Conservation (phyloP, 2,329 filamentous ascomycete species). For the Aspergillus novofumigatus region DNA sequence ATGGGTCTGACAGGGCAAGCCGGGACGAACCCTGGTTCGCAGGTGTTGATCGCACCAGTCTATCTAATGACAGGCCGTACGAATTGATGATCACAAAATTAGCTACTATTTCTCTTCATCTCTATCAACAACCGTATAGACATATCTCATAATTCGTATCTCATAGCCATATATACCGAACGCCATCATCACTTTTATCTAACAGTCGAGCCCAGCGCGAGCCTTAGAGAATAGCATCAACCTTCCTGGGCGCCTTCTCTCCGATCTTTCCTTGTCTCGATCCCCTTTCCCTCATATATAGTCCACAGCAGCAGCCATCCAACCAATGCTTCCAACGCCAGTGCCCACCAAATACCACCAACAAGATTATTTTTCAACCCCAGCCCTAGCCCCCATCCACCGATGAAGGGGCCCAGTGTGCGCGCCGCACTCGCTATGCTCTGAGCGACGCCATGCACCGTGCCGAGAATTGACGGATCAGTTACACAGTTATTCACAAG, state of each 20-base stretch:
- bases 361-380: constrained; percentile 53
- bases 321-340: constrained; percentile 51
- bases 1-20: background rate
- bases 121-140: background rate
- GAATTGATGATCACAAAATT: background rate
- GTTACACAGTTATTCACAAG: constrained; percentile 59
- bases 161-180: background rate
- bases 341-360: constrained; percentile 55
- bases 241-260: constrained; percentile 15
- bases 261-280: constrained; percentile 44
- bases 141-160: background rate
- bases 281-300: constrained; percentile 62
- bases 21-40: background rate
- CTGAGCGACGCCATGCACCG: constrained; percentile 57
- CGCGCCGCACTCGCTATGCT: constrained; percentile 52
- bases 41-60: background rate
- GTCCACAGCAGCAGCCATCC: constrained; percentile 58
- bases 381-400: constrained; percentile 51
- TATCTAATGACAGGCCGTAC: background rate
- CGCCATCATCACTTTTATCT: background rate
- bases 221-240: background rate
- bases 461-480: constrained; percentile 53
- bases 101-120: background rate
- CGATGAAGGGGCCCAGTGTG: constrained; percentile 53
- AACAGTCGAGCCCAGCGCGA: background rate